A percentile compares a stretch with the other conserved stretches of the same genome.
phyloP scores from a whole-genome alignment of 108 stramenopile species.

The Mediolabrus comicus region DNA sequence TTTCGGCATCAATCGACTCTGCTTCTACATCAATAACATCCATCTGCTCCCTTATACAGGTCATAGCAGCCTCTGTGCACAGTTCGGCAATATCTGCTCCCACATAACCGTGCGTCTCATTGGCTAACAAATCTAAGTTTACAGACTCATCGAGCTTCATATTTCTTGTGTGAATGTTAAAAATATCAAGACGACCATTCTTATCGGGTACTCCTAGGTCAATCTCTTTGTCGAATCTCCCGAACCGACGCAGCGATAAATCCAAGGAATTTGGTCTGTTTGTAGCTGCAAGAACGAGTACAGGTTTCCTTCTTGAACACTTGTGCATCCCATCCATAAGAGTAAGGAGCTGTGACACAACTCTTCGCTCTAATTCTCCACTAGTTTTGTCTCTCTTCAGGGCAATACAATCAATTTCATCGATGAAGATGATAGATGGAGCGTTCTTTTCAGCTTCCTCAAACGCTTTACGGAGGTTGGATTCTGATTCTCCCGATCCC shows the following conservation, averaged over 20 bases:
- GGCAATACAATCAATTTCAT: slow-evolving; percentile 98
- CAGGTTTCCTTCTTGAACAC: slow-evolving; percentile 83
- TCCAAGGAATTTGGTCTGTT: slow-evolving; percentile 92
- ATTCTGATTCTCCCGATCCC: slow-evolving; percentile 98
- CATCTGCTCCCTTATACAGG: slow-evolving; percentile 81
- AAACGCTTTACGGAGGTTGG: slow-evolving; percentile 95
- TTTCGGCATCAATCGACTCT: slow-evolving; percentile 80
- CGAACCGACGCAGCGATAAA: slow-evolving; percentile 87
- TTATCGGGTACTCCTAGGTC: slow-evolving; percentile 92
- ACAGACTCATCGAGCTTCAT: slow-evolving; percentile 71
- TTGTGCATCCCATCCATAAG: slow-evolving; percentile 88
- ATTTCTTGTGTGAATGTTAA: slow-evolving; percentile 84
- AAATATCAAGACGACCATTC: slow-evolving; percentile 90
- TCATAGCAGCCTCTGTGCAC: slow-evolving; percentile 98
- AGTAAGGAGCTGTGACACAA: slow-evolving; percentile 96
- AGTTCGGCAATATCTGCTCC: slow-evolving; percentile 98
- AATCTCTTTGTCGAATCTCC: slow-evolving; percentile 93
- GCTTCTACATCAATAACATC: slow-evolving; percentile 81
- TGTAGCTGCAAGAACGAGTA: slow-evolving; percentile 94
- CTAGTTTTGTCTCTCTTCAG: slow-evolving; percentile 86
- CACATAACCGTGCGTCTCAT: slow-evolving; percentile 90
- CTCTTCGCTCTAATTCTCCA: slow-evolving; percentile 95
- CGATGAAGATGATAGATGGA: slow-evolving; percentile 98
- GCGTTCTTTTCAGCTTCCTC: slow-evolving; percentile 89
- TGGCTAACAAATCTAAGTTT: slow-evolving; percentile 63